Base-by-base conservation (phyloP, 1,284 basidiomycete genomes). In the Puccinia triticina region DNA sequence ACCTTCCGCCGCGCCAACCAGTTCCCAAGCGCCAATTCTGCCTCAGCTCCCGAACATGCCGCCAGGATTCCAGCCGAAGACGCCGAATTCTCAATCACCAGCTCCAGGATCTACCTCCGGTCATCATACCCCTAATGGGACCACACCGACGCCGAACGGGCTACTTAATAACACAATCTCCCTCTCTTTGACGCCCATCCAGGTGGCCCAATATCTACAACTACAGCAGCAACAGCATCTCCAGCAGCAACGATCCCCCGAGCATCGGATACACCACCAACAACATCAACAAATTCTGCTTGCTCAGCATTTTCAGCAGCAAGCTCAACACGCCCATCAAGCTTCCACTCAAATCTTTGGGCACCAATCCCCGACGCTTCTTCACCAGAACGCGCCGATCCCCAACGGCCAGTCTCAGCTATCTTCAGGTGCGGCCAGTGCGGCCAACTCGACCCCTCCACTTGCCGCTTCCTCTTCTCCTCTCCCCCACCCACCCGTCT, bases 221-320 rank as follows among this genome's bases (percentile, higher is more conserved):
- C 34, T 78, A 23, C 77, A 78, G 37, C 77, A 78, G 50, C 76
- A 79, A 29, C 77, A 79, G 37, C 76, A 77, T 67, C 64, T 77
- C 5, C 76, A 77, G n/a, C 76, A 67, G 21, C 76, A 55, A 26
- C 74, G 74, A 55, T 61, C 74, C 8, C 74, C 74, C 23, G 74
- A 76, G 32, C 74, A 76, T 48, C 74, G 55, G 37, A 26, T 69
- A 37, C 77, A 79, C 16, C 66, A 79, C 0, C 76, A 61, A 71
- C 77, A 79, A 71, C 77, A 79, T 40, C 77, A 78, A 37, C 77
- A 78, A 57, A n/a, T 67, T 26, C 66, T 69, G 10, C 77, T 69
- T 26, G 34, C 50, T 2, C 77, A 79, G 26, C 77, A 79, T 55
- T 71, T 69, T 10, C 66, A 67, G n/a, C 77, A 79, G 37, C 76